These are phyloP conservation scores for Sordariomycetes sp. DNA, from an alignment of 2,329 filamentous ascomycete genomes.

Conservation along the genomic window DNA sequence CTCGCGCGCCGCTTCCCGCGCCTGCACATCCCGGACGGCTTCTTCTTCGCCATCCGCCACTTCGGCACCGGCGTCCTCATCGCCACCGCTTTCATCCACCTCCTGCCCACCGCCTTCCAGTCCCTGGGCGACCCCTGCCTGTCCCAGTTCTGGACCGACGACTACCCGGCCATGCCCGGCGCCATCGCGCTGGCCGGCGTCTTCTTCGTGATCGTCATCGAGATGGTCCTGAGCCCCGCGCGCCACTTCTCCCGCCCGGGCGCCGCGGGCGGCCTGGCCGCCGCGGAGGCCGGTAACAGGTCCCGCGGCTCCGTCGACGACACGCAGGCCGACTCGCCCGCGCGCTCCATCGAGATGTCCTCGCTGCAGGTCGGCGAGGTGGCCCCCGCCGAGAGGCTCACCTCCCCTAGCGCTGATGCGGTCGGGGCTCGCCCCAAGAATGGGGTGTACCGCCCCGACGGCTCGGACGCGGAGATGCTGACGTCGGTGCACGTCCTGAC, in stretches of 20 bases:
- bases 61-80: constrained; percentile 69
- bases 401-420: not conserved
- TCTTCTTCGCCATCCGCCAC: constrained; percentile 51
- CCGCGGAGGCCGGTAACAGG: not conserved
- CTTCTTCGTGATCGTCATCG: constrained; percentile 68
- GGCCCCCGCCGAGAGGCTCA: not conserved
- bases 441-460: not conserved
- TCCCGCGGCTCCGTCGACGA: not conserved
- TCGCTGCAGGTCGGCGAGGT: not conserved
- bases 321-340: not conserved
- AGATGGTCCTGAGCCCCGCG: constrained; percentile 52
- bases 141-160: constrained; percentile 61
- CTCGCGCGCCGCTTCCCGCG: constrained; percentile 39
- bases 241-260: constrained; percentile 14
- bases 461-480: not conserved
- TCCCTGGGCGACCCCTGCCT: constrained; percentile 57
- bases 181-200: constrained; percentile 71
- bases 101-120: constrained; percentile 54
- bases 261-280: not conserved
- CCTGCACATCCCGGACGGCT: constrained; percentile 40
- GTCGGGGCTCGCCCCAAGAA: not conserved
- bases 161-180: constrained; percentile 69
- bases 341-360: not conserved
- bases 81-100: constrained; percentile 71
- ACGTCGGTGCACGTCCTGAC: constrained; percentile 15